Evolutionary conservation across 2,329 filamentous ascomycete genomes (phyloP).

Genomic region (Verticillium klebahnii): DNA sequence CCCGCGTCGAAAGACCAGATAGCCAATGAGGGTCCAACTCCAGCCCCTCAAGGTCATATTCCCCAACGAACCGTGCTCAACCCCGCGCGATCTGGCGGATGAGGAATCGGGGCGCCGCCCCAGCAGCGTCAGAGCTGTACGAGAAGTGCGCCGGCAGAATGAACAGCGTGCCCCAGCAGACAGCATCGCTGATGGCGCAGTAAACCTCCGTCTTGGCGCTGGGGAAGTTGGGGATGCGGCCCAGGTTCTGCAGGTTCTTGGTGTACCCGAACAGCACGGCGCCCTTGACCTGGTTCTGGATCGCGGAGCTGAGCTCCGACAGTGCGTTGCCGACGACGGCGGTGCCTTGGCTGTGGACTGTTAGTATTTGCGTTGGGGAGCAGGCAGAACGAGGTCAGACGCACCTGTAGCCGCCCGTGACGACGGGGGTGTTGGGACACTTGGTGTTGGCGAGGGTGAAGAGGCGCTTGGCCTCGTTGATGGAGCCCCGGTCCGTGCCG

Average conservation of each 20-base stretch:
- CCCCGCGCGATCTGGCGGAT: slow-evolving; percentile 13
- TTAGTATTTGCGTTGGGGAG: background rate
- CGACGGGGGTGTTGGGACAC: slow-evolving; percentile 36
- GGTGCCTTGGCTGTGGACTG: slow-evolving; percentile 30
- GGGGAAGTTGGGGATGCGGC: slow-evolving; percentile 32
- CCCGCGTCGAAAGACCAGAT: too few relatives aligned
- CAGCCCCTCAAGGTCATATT: too few relatives aligned
- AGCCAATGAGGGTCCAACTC: too few relatives aligned
- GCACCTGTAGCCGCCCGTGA: slow-evolving; percentile 33
- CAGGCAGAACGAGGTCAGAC: background rate
- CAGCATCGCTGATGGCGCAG: slow-evolving; percentile 29
- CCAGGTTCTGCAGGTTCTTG: slow-evolving; percentile 35
- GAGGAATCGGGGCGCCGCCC: slow-evolving; percentile 18
- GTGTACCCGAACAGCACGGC: slow-evolving; percentile 35
- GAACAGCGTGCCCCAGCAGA: slow-evolving; percentile 30
- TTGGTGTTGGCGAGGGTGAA: slow-evolving; percentile 34
- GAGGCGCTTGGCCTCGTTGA: slow-evolving; percentile 33
- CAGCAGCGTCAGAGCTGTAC: slow-evolving; percentile 17
- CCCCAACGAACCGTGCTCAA: background rate
- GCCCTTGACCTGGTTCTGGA: slow-evolving; percentile 30
- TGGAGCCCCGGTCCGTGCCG: slow-evolving; percentile 30
- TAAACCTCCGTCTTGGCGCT: slow-evolving; percentile 28
- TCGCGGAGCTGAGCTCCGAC: slow-evolving; percentile 20
- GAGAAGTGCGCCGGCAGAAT: slow-evolving; percentile 28
- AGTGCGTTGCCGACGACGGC: slow-evolving; percentile 37